phyloP scores from a whole-genome alignment of 2,329 filamentous ascomycete species.

The Chaetomiaceae sp. region DNA sequence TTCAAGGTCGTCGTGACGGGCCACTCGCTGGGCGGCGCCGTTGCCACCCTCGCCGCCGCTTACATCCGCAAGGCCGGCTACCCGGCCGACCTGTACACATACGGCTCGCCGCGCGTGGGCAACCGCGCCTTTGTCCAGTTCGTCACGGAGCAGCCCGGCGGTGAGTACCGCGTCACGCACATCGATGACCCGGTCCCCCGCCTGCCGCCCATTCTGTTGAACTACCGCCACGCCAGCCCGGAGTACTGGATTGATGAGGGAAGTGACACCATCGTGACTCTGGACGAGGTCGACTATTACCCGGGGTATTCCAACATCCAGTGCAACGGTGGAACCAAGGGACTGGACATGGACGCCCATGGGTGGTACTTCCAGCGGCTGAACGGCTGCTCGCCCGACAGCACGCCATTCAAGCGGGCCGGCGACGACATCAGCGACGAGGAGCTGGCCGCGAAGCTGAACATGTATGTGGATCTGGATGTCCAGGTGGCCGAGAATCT shows the following conservation, averaged over 20 bases:
- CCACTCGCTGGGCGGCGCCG: conserved; percentile 63
- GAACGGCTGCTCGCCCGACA: conserved; percentile 34
- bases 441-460: conserved; percentile 33
- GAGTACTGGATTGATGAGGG: conserved; percentile 59
- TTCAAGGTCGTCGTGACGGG: conserved; percentile 57
- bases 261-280: conserved; percentile 31
- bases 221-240: conserved; percentile 62
- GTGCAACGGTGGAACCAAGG: conserved; percentile 49
- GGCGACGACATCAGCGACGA: conserved; percentile 28
- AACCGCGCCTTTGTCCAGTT: conserved; percentile 51
- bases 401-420: conserved; percentile 24
- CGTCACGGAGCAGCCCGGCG: conserved; percentile 47
- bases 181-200: conserved; percentile 62
- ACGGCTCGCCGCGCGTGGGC: conserved; percentile 62
- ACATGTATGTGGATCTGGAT: conserved; percentile 32
- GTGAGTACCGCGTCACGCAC: conserved; percentile 63
- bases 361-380: conserved; percentile 45
- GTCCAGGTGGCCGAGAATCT: conserved; percentile 26
- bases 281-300: conserved; percentile 43
- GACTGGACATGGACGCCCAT: conserved; percentile 44
- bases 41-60: conserved; percentile 56
- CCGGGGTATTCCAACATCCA: conserved; percentile 40
- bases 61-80: conserved; percentile 47
- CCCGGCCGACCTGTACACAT: conserved; percentile 57
- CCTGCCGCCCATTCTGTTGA: conserved; percentile 56